These are phyloP conservation scores for Gossypium mustelinum DNA, from an alignment of 345 rosid genomes.

Conservation along the genomic window DNA sequence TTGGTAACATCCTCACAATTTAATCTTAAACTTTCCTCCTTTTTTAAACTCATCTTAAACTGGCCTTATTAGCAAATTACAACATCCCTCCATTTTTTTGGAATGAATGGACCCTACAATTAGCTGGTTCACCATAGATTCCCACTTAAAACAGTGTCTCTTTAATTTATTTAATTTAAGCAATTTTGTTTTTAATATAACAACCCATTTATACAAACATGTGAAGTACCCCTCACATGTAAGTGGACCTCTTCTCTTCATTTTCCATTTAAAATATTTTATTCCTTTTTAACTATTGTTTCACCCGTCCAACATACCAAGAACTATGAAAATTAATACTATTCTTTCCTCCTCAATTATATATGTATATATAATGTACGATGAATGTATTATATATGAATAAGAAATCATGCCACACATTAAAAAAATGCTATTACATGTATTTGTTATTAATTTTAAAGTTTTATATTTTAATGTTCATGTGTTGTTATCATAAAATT, in stretches of 20 bases:
- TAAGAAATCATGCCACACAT: no score
- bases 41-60: no score
- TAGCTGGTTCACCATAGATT: slow-evolving; percentile 25
- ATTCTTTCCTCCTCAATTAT: not conserved
- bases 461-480: not conserved
- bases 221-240: slow-evolving; percentile 17
- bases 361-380: not conserved
- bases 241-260: not conserved
- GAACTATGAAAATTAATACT: slow-evolving; percentile 4
- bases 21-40: no score
- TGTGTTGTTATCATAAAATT: no score
- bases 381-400: no score
- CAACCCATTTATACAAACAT: not conserved
- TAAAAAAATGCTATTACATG: no score
- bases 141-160: slow-evolving; percentile 20
- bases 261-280: not conserved
- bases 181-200: not conserved
- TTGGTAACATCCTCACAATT: no score
- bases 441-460: no score
- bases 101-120: slow-evolving; percentile 15
- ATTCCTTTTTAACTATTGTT: slow-evolving; percentile 4
- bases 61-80: not conserved
- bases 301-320: slow-evolving; percentile 27
- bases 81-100: not conserved
- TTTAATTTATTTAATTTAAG: not conserved